Conservation (phyloP, 306 rosid species). For the Argentina anserina region DNA sequence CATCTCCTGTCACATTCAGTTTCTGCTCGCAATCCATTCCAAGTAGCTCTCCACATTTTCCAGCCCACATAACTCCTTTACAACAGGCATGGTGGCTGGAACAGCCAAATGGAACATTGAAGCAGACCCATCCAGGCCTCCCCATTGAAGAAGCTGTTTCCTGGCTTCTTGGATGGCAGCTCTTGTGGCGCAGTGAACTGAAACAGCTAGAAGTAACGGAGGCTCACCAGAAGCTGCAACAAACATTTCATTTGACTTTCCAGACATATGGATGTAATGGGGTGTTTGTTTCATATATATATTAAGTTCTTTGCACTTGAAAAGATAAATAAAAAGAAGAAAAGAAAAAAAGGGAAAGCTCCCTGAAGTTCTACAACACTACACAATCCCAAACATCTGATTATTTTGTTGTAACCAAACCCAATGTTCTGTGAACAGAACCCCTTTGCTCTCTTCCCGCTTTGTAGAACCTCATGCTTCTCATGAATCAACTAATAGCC, state of each 20-base stretch:
- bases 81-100: conserved; percentile 89
- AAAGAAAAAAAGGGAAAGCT: not conserved
- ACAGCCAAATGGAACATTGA: conserved; percentile 56
- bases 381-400: not conserved
- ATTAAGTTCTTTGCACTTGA: not conserved
- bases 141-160: conserved; percentile 68
- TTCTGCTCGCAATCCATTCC: conserved; percentile 41
- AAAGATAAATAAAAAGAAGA: too few relatives aligned
- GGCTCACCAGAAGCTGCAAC: conserved; percentile 95
- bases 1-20: not conserved
- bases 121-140: conserved; percentile 29
- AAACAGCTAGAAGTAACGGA: conserved; percentile 72
- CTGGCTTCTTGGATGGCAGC: conserved; percentile 80
- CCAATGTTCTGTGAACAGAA: not conserved
- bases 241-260: conserved; percentile 1
- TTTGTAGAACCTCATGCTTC: not conserved
- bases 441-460: not conserved
- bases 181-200: conserved; percentile 83
- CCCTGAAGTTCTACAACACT: not conserved
- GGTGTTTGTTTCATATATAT: not conserved
- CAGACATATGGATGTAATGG: not conserved
- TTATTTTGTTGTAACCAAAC: not conserved
- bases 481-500: not conserved
- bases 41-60: conserved; percentile 69
- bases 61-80: conserved; percentile 70